Base-by-base conservation (phyloP, 805 yeast genomes). In the Candida xyloterini region DNA sequence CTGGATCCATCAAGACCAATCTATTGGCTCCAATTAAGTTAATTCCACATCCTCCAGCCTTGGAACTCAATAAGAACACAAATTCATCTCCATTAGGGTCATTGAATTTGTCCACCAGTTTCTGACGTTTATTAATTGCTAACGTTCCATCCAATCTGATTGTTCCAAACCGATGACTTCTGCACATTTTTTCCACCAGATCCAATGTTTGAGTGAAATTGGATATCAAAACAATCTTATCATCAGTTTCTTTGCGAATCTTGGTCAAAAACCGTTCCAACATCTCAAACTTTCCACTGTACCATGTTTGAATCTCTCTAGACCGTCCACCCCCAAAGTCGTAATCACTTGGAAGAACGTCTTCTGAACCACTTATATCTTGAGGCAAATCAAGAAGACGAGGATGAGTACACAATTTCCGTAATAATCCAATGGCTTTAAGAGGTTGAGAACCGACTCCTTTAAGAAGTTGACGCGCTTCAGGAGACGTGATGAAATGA, bases 31-130 rank as follows among this genome's bases (percentile, higher is more conserved):
- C 99, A 54, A 93, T 91, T 53, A 93, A 73, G 60, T 93, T 93
- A 55, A 93, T 87, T 65, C 99, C 99, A 70, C 99, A 93, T 1
- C 99, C 99, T 53, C 99, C 99, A 1, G 99, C 99, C 62, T 93
- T 93, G 7, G 96, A 86, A 58, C 96, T 86, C 37, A 93, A 68
- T 44, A 93, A 68, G 53, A 93, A 93, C 2, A 93, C 79, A 60
- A 91, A 93, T 50, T 90, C 97, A 1, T 79, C 71, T 2, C 89
- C 84, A 31, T 85, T 84, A 1, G 97, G 96, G 53, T 93, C 84
- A 56, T 93, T 93, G 64, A 93, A 90, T 50, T 74, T 68, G 61
- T 91, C 98, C 14, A 93, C 99, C 23, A 91, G 68, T 52, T 85
- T 88, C 56, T 93, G 98, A 47, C 99, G 76, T 59, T 93, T 93